phyloP scores from a whole-genome alignment of 2,329 filamentous ascomycete genomes.

The Fusarium guadeloupense region DNA sequence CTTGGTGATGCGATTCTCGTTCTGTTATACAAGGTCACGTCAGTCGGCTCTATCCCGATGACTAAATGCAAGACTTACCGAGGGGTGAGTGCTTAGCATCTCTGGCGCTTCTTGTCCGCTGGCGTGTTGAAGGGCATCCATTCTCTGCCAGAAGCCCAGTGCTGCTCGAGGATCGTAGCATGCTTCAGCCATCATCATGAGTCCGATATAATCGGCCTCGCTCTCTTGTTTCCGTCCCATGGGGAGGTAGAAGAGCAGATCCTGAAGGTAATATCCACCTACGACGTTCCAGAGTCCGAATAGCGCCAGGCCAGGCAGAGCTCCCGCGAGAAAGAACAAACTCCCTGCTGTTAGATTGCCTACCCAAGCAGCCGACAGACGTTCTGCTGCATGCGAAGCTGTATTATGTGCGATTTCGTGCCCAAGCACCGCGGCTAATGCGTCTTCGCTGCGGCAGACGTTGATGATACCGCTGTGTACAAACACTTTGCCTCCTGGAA shows the following conservation, averaged over 20 bases:
- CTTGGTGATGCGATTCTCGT: slow-evolving; percentile 70
- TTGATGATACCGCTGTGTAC: slow-evolving; percentile 78
- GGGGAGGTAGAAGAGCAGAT: slow-evolving; percentile 72
- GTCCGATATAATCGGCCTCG: slow-evolving; percentile 82
- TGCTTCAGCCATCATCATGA: slow-evolving; percentile 84
- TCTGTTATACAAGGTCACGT: slow-evolving; percentile 48
- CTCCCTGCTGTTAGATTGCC: slow-evolving; percentile 61
- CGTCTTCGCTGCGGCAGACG: slow-evolving; percentile 73
- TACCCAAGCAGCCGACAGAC: slow-evolving; percentile 63
- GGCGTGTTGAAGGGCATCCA: slow-evolving; percentile 61
- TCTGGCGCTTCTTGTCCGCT: slow-evolving; percentile 67
- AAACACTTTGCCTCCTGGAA: slow-evolving; percentile 83
- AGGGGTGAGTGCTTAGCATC: slow-evolving; percentile 80
- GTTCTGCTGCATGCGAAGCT: slow-evolving; percentile 73
- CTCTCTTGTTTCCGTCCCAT: slow-evolving; percentile 77
- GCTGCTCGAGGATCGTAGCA: slow-evolving; percentile 78
- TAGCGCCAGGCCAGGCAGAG: slow-evolving; percentile 52
- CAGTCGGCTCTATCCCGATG: neutral
- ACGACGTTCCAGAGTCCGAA: slow-evolving; percentile 55
- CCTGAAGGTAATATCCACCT: slow-evolving; percentile 59
- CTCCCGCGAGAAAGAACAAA: slow-evolving; percentile 58
- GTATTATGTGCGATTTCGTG: slow-evolving; percentile 84
- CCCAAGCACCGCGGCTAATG: slow-evolving; percentile 77
- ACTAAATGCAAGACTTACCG: slow-evolving; percentile 56
- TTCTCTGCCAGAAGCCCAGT: slow-evolving; percentile 71